These are phyloP conservation scores for Colletotrichum neosansevieriae DNA, from an alignment of 2,329 filamentous ascomycete species.

Conservation along the genomic window DNA sequence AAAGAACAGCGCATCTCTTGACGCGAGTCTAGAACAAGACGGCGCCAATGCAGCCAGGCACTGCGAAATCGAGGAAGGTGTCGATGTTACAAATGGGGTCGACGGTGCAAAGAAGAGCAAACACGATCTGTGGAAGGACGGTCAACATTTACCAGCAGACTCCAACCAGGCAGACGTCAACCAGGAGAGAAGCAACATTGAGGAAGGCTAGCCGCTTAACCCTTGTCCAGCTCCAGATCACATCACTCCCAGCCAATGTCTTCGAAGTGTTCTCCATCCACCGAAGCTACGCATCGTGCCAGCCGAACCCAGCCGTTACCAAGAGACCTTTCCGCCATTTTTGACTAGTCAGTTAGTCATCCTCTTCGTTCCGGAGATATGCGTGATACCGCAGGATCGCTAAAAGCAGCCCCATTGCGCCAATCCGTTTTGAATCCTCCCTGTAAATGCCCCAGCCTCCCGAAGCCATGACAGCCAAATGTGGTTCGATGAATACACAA, in stretches of 20 bases:
- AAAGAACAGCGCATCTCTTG: background rate
- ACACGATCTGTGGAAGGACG: background rate
- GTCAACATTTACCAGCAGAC: background rate
- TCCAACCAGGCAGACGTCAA: no score
- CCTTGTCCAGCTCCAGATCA: background rate
- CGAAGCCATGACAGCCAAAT: background rate
- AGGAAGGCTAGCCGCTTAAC: background rate
- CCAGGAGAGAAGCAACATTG: background rate
- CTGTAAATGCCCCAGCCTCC: rapidly evolving
- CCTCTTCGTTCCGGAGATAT: background rate
- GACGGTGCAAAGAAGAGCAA: background rate
- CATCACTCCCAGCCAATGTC: background rate
- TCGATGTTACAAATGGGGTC: background rate
- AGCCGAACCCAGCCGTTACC: background rate
- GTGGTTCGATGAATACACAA: background rate
- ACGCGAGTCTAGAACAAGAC: background rate
- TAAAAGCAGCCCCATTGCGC: background rate
- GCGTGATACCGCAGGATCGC: background rate
- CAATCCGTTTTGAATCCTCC: background rate
- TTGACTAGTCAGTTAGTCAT: background rate
- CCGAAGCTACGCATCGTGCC: background rate
- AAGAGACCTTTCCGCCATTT: background rate
- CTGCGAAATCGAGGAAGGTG: background rate
- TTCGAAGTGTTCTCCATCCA: background rate
- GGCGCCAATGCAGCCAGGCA: background rate